phyloP scores from a whole-genome alignment of 257 asterid genomes.

The Solanum bulbocastanum region DNA sequence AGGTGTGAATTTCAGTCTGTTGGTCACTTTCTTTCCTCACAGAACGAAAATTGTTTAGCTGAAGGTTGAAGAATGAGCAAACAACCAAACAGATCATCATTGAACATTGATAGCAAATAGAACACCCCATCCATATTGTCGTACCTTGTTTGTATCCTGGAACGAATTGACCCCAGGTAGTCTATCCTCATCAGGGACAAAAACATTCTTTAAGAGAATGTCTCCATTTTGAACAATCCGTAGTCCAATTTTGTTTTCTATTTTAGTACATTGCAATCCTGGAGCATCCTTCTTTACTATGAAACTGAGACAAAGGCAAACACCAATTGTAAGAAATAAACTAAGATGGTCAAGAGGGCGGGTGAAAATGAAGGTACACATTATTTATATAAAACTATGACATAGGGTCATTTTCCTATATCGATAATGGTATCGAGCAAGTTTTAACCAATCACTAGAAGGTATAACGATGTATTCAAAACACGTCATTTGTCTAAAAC shows the following conservation, averaged over 20 bases:
- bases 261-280: conserved; percentile 88
- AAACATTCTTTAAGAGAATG: conserved; percentile 64
- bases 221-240: conserved; percentile 96
- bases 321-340: not conserved
- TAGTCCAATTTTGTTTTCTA: conserved; percentile 85
- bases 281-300: conserved; percentile 74
- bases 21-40: not conserved
- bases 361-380: not conserved
- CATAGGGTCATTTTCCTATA: not conserved
- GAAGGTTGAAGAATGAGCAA: not conserved
- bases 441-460: not conserved
- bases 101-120: not conserved
- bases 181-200: conserved; percentile 92
- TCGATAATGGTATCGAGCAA: not conserved
- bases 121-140: not conserved
- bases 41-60: not conserved
- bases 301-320: conserved; percentile 38
- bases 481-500: not conserved
- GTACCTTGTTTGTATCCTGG: conserved; percentile 89
- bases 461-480: not conserved
- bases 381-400: not conserved
- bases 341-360: not conserved
- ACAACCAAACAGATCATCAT: not conserved
- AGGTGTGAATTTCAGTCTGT: not conserved
- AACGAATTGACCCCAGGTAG: conserved; percentile 85